Percentiles rank a stretch among this genome's conserved stretches.
These are phyloP conservation scores for Spathaspora hagerdaliae DNA, from an alignment of 805 yeast genomes.

Conservation along the genomic window DNA sequence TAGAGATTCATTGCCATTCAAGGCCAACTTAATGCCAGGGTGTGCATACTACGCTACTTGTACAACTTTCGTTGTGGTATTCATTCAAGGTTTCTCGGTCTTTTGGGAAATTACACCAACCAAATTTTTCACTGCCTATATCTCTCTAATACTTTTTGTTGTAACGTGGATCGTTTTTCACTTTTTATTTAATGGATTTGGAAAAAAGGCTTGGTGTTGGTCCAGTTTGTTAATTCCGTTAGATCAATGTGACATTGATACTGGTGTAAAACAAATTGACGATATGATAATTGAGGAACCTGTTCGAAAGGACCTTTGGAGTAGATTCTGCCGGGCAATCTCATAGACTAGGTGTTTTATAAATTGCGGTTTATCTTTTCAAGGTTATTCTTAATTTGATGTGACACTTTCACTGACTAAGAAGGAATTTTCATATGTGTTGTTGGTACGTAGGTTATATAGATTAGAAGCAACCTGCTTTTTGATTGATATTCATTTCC, in stretches of 20 bases:
- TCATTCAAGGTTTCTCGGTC: slow-evolving; percentile 68
- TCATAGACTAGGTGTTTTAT: too few relatives aligned
- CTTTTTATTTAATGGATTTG: slow-evolving; percentile 39
- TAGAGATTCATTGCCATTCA: slow-evolving; percentile 69
- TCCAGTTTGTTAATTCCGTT: slow-evolving; percentile 33
- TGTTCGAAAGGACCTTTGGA: slow-evolving; percentile 49
- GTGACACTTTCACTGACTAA: too few relatives aligned
- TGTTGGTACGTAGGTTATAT: too few relatives aligned
- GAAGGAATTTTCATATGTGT: too few relatives aligned
- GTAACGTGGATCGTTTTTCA: slow-evolving; percentile 55
- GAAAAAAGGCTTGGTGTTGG: slow-evolving; percentile 23
- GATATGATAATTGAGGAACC: slow-evolving; percentile 54
- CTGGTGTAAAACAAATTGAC: slow-evolving; percentile 65
- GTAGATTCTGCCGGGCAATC: slow-evolving; percentile 56
- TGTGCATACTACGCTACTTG: slow-evolving; percentile 60
- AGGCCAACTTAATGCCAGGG: slow-evolving; percentile 65
- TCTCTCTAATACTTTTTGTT: slow-evolving; percentile 61
- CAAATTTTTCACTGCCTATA: slow-evolving; percentile 64
- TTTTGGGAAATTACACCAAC: slow-evolving; percentile 55
- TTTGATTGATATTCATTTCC: too few relatives aligned
- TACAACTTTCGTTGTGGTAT: slow-evolving; percentile 50
- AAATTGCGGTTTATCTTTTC: too few relatives aligned
- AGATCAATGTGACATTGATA: slow-evolving; percentile 66
- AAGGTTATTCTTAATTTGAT: too few relatives aligned
- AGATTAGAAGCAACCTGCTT: too few relatives aligned